Evolutionary conservation across 2,329 filamentous ascomycete genomes (phyloP).

Genomic region (Claviceps lovelessii): DNA sequence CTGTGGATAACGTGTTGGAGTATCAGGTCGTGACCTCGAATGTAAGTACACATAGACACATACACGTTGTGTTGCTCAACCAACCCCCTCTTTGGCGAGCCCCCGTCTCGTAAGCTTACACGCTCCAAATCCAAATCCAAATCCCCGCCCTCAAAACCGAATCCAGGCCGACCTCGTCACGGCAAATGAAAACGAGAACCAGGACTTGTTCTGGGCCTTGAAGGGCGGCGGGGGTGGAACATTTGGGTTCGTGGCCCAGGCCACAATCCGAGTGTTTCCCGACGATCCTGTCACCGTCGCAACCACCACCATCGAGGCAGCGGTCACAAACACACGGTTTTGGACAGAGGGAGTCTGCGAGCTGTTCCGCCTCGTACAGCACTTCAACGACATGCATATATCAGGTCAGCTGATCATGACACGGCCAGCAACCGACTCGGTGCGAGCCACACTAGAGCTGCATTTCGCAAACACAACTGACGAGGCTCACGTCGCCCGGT

Average conservation of each 20-base stretch:
- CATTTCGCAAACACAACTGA: neutral
- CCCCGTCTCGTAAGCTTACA: neutral
- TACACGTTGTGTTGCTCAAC: too few species aligned
- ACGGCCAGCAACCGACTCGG: neutral
- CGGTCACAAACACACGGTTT: neutral
- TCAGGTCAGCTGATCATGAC: neutral
- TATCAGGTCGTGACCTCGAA: conserved; percentile 1
- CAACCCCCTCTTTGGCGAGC: too few species aligned
- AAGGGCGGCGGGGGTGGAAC: neutral
- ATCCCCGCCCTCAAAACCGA: neutral
- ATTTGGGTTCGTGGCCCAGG: conserved; percentile 1
- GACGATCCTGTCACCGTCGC: neutral
- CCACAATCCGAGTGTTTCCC: conserved; percentile 1
- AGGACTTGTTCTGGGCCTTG: neutral
- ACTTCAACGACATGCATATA: neutral
- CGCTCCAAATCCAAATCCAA: neutral
- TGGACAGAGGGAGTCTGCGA: neutral
- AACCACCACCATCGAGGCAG: neutral
- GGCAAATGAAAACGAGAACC: neutral
- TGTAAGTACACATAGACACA: neutral
- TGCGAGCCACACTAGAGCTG: neutral
- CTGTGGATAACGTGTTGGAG: neutral
- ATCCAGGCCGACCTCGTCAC: neutral
- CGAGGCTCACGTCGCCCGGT: neutral
- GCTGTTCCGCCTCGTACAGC: neutral